Base-by-base conservation (phyloP, 495 filamentous ascomycete species). In the Penicillium flavigenum region DNA sequence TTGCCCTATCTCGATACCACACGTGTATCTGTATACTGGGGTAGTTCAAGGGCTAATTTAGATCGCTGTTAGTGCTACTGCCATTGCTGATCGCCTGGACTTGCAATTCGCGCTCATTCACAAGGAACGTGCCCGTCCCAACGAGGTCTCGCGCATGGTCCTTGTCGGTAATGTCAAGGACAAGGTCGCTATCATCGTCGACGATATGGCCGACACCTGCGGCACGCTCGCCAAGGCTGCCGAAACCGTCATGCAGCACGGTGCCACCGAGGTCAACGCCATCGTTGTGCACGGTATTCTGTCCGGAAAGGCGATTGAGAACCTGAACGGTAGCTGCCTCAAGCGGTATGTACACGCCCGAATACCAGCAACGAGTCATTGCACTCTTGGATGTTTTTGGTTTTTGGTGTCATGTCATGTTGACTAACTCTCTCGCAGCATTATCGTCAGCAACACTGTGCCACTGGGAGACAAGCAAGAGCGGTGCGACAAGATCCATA, bases 401-500 rank as follows among this genome's bases (percentile, higher is more conserved):
- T 8, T 10, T 16, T 32, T 29, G 2, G 14, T 9, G 9, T 17
- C 17, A 22, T 2, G 5, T 26, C 24, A 26, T 7, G 31, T 52
- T 31, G 5, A n/a, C 44, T 55, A 55, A 55, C 41, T 22, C 5
- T 34, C 4, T 39, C 17, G 77, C 56, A 86, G 85, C 54, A 72
- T 98, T 7, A 91, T 98, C 14, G 93, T 97, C 50, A 98, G 95
- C 31, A 98, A 98, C 75, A 98, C 92, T n/a, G 91, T 98, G 27
- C 93, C 93, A 39, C 84, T 96, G 55, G 89, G 89, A 65, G 97
- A 78, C 47, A 76, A 76, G 70, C 86, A 88, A 67, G 83, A 85
- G 69, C 60, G 65, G 29, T 98, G 94, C 68, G 79, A 83, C 58
- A 88, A 87, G 73, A 79, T 98, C 41, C 81, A 89, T 63, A 92